Evolutionary conservation across 768 basidiomycete genomes (phyloP), one percentile per base, ranked within the genome.

Genomic region (Mycena vitilis): DNA sequence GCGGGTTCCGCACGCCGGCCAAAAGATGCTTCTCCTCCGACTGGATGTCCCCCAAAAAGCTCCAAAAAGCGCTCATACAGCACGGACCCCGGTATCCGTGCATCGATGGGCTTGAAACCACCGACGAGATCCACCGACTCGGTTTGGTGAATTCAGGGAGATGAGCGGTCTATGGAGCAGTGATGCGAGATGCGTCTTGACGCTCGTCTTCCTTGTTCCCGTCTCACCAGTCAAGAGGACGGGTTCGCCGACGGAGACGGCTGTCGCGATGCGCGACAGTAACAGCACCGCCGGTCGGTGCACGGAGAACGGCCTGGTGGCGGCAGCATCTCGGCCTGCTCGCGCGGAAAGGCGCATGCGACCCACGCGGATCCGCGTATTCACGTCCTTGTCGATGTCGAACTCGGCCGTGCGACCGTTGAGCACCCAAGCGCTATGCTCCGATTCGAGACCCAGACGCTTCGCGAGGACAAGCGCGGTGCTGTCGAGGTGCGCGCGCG

Each of bases 161-260:
- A 95, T 87, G 40, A 99, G 86, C 0, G 91, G 89, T 13, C 88
- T 87, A 9, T 85, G 86, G 36, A 98, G 85, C n/a, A 93, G 79
- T 2, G 90, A 85, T 13, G 98, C 92, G 37, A 99, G 85, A 74
- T 98, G 90, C 4, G 95, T 93, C 18, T 99, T 88, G 22, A 90
- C 87, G 60, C 96, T 96, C 0, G 98, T 99, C 80, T 99, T 99
- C 16, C 98, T 98, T 1, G 98, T 99, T n/a, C 98, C 98, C 2
- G 98, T 99, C 82, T 99, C 98, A 53, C 98, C 98, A 0, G 96
- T 95, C 30, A 99, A 86, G 10, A 99, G 86, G 6, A 96, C 83
- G 6, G 98, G 95, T 75, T 99, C 98, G 16, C 80, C 80, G 53
- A 92, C 82, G 0, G 90, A 84, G 53, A 95, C 83, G 0, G 92